Percentiles rank a stretch among this genome's conserved stretches.
Evolutionary conservation across 2,329 filamentous ascomycete species (phyloP).

Genomic region (Aspergillus carbonarius): DNA sequence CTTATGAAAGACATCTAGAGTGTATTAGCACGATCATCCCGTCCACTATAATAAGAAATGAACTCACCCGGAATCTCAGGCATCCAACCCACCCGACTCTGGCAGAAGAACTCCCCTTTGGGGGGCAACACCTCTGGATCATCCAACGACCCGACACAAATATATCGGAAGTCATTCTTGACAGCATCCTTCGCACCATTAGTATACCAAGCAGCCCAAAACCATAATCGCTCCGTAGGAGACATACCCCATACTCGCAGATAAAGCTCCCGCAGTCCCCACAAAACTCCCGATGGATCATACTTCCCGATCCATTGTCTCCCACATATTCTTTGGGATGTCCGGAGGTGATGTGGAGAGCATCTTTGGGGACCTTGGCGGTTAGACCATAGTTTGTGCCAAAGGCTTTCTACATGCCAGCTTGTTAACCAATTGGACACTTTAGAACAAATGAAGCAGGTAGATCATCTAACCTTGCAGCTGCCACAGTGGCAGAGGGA

Average conservation of each 20-base stretch:
- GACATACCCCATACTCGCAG: constrained; percentile 52
- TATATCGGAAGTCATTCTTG: constrained; percentile 40
- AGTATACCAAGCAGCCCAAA: not conserved
- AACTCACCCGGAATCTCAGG: constrained; percentile 47
- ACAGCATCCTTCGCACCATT: constrained; percentile 24
- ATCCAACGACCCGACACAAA: constrained; percentile 53
- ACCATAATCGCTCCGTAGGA: too few species aligned
- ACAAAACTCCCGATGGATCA: constrained; percentile 55
- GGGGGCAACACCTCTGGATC: constrained; percentile 50
- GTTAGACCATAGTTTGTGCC: constrained; percentile 55
- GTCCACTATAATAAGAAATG: not conserved
- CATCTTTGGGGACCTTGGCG: constrained; percentile 49
- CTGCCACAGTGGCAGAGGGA: constrained; percentile 55
- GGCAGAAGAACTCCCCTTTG: constrained; percentile 58
- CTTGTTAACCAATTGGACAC: not conserved
- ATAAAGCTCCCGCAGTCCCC: constrained; percentile 52
- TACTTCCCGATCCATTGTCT: constrained; percentile 51
- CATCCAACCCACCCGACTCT: constrained; percentile 51
- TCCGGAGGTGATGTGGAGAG: constrained; percentile 44
- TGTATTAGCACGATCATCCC: constrained; percentile 13
- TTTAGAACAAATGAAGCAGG: not conserved
- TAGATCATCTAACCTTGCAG: constrained; percentile 45
- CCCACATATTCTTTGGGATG: constrained; percentile 47
- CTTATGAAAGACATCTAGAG: constrained; percentile 48
- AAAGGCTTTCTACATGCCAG: constrained; percentile 50